Evolutionary conservation across 1,284 basidiomycete species (phyloP), one percentile per base, ranked within the genome.

Genomic region (Trichosporon coremiiforme): DNA sequence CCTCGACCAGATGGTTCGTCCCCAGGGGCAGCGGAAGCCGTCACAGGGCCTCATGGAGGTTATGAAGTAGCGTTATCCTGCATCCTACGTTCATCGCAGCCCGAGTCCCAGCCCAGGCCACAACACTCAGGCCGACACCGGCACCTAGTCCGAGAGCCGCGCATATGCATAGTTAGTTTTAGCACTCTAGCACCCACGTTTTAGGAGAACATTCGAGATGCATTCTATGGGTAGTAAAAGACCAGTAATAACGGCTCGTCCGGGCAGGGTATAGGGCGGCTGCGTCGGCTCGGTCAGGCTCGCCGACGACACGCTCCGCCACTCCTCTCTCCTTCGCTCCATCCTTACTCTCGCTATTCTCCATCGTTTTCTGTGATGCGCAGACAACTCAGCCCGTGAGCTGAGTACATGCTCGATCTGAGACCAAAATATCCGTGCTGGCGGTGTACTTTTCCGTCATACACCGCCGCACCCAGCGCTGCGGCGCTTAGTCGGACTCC

Each of bases 191-290:
- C n/a, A n/a, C n/a, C n/a, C n/a, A n/a, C n/a, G n/a, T n/a, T 15
- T 45, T 45, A 45, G 53, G 25, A 60, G 57, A 22, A 60, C 57
- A 60, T 60, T 35, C 57, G 57, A 60, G 57, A 60, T 60, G 57
- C 57, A 60, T 60, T 60, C 57, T 60, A 60, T 60, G 35, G 31
- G 47, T 53, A 29, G 55, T 57, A 31, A 15, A n/a, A 33, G 15
- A 31, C 47, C 22, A 53, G 47, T n/a, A n/a, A n/a, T n/a, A 47
- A 53, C 20, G 66, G 38, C 35, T 57, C 50, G 41, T 45, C 47
- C n/a, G 47, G 47, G 9, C 8, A 53, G 47, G 47, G 47, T 53
- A 53, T 53, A 53, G 47, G 47, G 33, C 33, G 33, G n/a, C n/a
- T 20, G 8, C 20, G n/a, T 53, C 41, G 41, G 41, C 41, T 45